Percentiles rank a stretch among this genome's conserved stretches.
Conservation (phyloP, 2,329 filamentous ascomycete genomes). For the Penicillium sp. region DNA sequence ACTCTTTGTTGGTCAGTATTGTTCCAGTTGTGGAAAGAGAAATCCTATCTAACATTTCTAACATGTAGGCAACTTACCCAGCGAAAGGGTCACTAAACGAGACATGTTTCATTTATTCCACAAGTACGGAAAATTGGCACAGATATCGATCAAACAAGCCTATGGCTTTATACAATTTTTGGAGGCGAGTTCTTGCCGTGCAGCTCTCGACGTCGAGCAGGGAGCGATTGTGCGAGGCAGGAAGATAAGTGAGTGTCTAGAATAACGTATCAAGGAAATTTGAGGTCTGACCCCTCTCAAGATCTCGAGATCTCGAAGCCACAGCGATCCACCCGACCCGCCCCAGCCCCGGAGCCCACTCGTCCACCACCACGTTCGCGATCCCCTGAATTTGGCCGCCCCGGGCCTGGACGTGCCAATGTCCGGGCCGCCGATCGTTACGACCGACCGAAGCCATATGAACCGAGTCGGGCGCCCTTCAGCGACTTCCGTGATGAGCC, state of each 20-base stretch:
- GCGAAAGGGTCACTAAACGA: constrained; percentile 86
- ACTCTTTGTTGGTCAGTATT: constrained; percentile 48
- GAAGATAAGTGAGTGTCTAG: constrained; percentile 72
- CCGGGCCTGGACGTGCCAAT: constrained; percentile 32
- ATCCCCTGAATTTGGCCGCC: constrained; percentile 59
- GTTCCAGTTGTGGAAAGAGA: not conserved
- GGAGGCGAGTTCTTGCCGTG: constrained; percentile 66
- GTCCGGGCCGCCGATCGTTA: constrained; percentile 42
- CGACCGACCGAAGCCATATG: constrained; percentile 35
- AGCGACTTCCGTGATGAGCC: constrained; percentile 52
- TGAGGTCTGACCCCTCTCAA: constrained; percentile 35
- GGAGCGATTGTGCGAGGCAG: constrained; percentile 79
- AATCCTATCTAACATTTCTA: constrained; percentile 7
- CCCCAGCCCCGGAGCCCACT: constrained; percentile 35
- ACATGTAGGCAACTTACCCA: constrained; percentile 74
- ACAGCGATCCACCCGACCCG: constrained; percentile 69
- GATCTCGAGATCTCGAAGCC: constrained; percentile 87
- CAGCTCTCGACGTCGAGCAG: constrained; percentile 73
- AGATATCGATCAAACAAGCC: constrained; percentile 93
- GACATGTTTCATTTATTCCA: constrained; percentile 92
- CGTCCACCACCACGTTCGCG: constrained; percentile 53
- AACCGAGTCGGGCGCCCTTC: constrained; percentile 37
- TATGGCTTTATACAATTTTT: constrained; percentile 97
- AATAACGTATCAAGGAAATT: too few species aligned
- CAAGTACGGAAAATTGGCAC: constrained; percentile 77